These are phyloP conservation scores for Wallacemonas collosoma DNA, from an alignment of 208 protist species.

Conservation along the genomic window DNA sequence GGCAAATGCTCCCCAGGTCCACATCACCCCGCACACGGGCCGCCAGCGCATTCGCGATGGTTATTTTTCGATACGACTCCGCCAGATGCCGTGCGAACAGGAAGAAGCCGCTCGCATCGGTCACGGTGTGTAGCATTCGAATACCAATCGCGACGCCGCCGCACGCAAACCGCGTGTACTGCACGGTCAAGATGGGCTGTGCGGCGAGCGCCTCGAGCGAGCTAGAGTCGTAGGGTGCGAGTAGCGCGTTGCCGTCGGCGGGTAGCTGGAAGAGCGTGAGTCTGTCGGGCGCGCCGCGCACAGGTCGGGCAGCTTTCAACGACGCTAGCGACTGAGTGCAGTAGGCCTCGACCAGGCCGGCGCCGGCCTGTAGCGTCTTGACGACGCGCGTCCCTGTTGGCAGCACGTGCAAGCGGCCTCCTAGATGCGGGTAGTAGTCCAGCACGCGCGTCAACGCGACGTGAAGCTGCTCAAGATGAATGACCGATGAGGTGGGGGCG, in stretches of 20 bases:
- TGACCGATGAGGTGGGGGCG: not conserved
- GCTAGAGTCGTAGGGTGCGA: conserved; percentile 22
- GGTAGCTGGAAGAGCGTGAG: conserved; percentile 31
- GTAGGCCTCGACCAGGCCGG: conserved; percentile 15
- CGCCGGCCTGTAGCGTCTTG: conserved; percentile 18
- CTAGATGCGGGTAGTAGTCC: conserved; percentile 27
- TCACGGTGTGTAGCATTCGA: conserved; percentile 30
- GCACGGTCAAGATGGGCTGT: conserved; percentile 23
- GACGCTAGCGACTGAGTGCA: conserved; percentile 18
- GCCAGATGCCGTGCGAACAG: conserved; percentile 20
- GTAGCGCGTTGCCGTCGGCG: conserved; percentile 27
- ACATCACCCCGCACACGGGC: not conserved
- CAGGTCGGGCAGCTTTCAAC: conserved; percentile 8
- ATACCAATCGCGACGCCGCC: conserved; percentile 27
- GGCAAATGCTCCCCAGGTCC: not conserved
- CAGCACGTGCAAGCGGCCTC: conserved; percentile 20
- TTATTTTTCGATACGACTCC: conserved; percentile 16
- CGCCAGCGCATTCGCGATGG: not conserved
- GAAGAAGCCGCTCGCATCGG: conserved; percentile 28
- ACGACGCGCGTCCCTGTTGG: conserved; percentile 20
- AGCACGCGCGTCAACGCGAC: conserved; percentile 20
- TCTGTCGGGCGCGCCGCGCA: conserved; percentile 5
- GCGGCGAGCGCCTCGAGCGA: conserved; percentile 10
- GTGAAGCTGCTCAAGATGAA: conserved; percentile 16
- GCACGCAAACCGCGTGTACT: conserved; percentile 40